Conservation (phyloP, 2,329 filamentous ascomycete species). For the Lachnum nothofagi region DNA sequence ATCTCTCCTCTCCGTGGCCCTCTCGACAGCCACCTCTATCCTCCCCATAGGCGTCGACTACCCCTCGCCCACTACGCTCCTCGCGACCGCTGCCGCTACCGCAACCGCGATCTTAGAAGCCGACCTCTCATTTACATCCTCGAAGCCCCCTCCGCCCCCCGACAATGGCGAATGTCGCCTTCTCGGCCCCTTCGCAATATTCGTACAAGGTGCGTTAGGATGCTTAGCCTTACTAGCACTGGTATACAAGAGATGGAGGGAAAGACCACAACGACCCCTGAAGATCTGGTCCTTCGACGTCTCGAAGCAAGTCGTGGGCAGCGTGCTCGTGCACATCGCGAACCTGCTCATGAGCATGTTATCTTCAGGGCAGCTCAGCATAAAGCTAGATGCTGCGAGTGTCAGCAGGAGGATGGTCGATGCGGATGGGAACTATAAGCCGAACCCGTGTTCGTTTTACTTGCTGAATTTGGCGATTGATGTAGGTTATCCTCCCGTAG, state of each 20-base stretch:
- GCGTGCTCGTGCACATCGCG: constrained; percentile 81
- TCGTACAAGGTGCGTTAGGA: constrained; percentile 85
- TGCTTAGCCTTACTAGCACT: constrained; percentile 76
- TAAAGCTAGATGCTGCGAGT: constrained; percentile 49
- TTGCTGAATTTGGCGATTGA: constrained; percentile 91
- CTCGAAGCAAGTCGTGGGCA: constrained; percentile 95
- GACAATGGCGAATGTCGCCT: constrained; percentile 74
- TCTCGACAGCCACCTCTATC: constrained; percentile 23
- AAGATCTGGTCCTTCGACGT: constrained; percentile 98
- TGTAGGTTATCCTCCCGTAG: constrained; percentile 60
- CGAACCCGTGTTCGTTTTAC: constrained; percentile 97
- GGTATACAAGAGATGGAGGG: constrained; percentile 89
- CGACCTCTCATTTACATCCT: not conserved
- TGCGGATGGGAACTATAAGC: constrained; percentile 54
- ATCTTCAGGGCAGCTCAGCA: constrained; percentile 75
- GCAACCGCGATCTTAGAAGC: constrained; percentile 23
- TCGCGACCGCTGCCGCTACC: constrained; percentile 27
- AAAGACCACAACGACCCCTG: constrained; percentile 82
- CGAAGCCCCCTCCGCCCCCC: constrained; percentile 6
- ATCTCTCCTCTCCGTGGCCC: constrained; percentile 17
- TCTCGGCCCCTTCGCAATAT: constrained; percentile 81
- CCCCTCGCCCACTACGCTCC: constrained; percentile 30
- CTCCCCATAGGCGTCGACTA: constrained; percentile 25
- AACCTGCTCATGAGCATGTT: constrained; percentile 97
- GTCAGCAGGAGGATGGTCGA: constrained; percentile 27